Conservation (phyloP, 495 filamentous ascomycete species). For the Tricharina praecox region DNA sequence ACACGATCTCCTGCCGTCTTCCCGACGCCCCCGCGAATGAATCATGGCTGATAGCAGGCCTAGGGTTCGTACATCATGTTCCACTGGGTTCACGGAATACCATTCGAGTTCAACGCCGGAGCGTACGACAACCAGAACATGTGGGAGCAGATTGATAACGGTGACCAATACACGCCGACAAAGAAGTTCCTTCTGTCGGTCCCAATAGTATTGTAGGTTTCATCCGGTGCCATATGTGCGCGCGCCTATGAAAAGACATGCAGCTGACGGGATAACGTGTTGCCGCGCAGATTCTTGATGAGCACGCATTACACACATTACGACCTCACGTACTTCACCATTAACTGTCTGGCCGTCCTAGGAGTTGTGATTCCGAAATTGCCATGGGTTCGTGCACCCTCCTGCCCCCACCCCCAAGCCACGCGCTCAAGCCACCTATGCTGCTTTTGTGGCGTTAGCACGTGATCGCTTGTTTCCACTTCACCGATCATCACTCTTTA, state of each 20-base stretch:
- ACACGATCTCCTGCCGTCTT: neutral
- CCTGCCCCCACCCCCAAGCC: neutral
- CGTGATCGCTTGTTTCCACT: too few species aligned
- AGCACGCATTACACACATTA: constrained; percentile 99
- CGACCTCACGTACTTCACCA: constrained; percentile 85
- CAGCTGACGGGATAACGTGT: neutral
- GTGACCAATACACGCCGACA: constrained; percentile 91
- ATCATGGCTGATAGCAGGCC: neutral
- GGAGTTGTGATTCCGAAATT: constrained; percentile 90
- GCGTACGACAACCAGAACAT: constrained; percentile 99
- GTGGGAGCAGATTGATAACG: constrained; percentile 99
- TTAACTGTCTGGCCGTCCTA: constrained; percentile 84
- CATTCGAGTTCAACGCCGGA: constrained; percentile 98
- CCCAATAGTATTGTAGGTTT: constrained; percentile 57
- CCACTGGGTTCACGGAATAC: constrained; percentile 92
- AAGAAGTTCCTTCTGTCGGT: constrained; percentile 96
- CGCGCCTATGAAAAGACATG: neutral
- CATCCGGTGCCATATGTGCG: too few species aligned
- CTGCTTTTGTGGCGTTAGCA: too few species aligned
- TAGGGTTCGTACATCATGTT: constrained; percentile 94
- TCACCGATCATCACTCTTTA: too few species aligned
- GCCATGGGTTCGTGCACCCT: constrained; percentile 55
- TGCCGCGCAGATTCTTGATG: constrained; percentile 46
- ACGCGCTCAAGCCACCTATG: constrained; percentile 5
- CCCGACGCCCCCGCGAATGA: neutral